Evolutionary conservation across 2,329 filamentous ascomycete species (phyloP), one percentile per base, ranked within the genome.

Genomic region (Onygenales sp.): DNA sequence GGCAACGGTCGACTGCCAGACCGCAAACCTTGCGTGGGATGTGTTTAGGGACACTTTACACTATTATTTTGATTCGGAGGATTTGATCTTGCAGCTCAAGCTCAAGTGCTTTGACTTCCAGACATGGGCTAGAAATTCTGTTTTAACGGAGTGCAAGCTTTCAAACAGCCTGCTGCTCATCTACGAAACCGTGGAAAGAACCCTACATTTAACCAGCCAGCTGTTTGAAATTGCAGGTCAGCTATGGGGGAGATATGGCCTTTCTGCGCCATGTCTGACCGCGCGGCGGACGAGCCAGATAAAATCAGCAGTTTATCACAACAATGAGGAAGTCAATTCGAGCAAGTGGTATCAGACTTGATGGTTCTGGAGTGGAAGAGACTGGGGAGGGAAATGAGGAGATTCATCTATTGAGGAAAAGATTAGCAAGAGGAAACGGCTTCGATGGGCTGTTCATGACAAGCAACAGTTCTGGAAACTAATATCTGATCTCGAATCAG

Each of bases 321-420:
- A 51, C 32, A 5, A 51, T 51, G 49, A 51, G 49, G 39, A 51
- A 43, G 21, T 51, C 49, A 11, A 43, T 51, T 36, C 49, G 49
- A 42, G 39, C 49, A 32, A 51, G 49, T 27, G 49, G 49, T 13
- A 51, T 51, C 14, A 51, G 43, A 6, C 38, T 51, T 27, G 49
- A 43, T 11, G 10, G 13, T 13, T 9, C 17, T 13, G 49, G 32
- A 14, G 39, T 14, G 10, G n/a, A n/a, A 35, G 49, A 51, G 33
- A 13, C 21, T 6, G 17, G 17, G 31, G 7, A 49, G 38, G 46
- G 31, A 39, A 49, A n/a, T 27, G 35, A 49, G 3, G 10, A 41
- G 27, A 10, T 8, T 0, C 8, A 13, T 4, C n/a, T 13, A 17
- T 17, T 8, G 33, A n/a, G 39, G 14, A 5, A 38, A 7, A n/a